A percentile compares a stretch with the other conserved stretches of the same genome.
These are phyloP conservation scores for Teratosphaeria zuluensis DNA, from an alignment of 2,329 filamentous ascomycete species.

Conservation along the genomic window DNA sequence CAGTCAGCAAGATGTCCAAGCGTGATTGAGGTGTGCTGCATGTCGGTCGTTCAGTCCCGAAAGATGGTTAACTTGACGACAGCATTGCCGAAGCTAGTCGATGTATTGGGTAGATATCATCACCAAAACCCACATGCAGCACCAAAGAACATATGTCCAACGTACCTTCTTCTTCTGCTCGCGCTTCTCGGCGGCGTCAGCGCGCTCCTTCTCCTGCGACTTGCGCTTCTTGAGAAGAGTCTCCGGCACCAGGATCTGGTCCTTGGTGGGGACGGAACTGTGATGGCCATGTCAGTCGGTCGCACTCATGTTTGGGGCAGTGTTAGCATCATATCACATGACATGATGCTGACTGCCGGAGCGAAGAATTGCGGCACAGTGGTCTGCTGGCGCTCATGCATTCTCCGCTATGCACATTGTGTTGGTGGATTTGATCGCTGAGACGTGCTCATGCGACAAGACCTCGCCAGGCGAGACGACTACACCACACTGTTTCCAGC, in stretches of 20 bases:
- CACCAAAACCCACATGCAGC: slow-evolving; percentile 41
- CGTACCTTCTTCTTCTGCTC: slow-evolving; percentile 74
- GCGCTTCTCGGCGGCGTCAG: slow-evolving; percentile 54
- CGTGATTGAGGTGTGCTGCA: slow-evolving; percentile 3
- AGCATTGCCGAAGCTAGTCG: slow-evolving; percentile 96
- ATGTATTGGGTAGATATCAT: slow-evolving; percentile 74
- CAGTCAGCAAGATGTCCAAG: slow-evolving; percentile 36
- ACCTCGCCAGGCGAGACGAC: slow-evolving; percentile 22
- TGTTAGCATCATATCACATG: slow-evolving; percentile 48
- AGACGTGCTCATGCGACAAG: slow-evolving; percentile 34
- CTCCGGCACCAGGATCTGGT: slow-evolving; percentile 96
- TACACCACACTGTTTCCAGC: slow-evolving; percentile 15
- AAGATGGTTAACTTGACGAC: slow-evolving; percentile 99
- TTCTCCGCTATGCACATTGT: slow-evolving; percentile 25
- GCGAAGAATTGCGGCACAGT: slow-evolving; percentile 89
- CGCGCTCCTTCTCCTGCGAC: slow-evolving; percentile 97
- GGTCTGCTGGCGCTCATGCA: slow-evolving; percentile 57
- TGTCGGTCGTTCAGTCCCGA: slow-evolving; percentile 72
- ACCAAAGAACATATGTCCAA: slow-evolving; percentile 20
- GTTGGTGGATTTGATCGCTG: slow-evolving; percentile 61
- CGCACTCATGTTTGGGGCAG: slow-evolving; percentile 16
- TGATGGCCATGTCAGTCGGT: slow-evolving; percentile 51
- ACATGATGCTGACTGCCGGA: slow-evolving; percentile 53
- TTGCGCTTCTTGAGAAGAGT: slow-evolving; percentile 99
- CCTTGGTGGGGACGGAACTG: slow-evolving; percentile 85